Base-by-base conservation (phyloP, 208 protist species). In the Leptomonas pyrrhocoris region DNA sequence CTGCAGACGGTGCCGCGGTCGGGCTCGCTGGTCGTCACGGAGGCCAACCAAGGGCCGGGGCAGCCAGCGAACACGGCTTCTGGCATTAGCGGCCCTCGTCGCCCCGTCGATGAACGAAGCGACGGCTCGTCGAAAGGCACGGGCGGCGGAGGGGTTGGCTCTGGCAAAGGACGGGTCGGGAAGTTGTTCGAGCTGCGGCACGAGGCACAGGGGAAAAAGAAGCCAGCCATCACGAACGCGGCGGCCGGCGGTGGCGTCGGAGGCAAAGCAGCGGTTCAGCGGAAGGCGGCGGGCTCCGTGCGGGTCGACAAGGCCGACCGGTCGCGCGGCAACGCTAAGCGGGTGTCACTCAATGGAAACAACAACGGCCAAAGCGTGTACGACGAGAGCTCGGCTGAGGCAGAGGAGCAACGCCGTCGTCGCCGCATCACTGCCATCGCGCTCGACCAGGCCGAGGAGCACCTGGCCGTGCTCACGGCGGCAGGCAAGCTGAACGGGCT, bases 371-470 rank as follows among this genome's bases (percentile, higher is more conserved):
- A 36, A 34, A n/a, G 46, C 23, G 21, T 2, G 11, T n/a, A 49
- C 27, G 56, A 19, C 62, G 69, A 23, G 25, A 66, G 46, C 53
- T 64, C 40, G 8, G 21, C 21, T 21, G 23, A 57, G 25, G 43
- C 53, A 30, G 74, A 73, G 23, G 21, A 45, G 25, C 53, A 50
- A 34, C 43, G 50, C 18, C 46, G 54, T 19, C 34, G 68, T 51
- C 36, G 54, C 43, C 65, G 42, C 58, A 79, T 95, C 16, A 64
- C 80, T 7, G 73, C 69, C 57, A 34, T 95, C 49, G 82, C 86
- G 27, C 77, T 95, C 49, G 82, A 95, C 68, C 76, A 91, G 56
- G 60, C 74, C 13, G 90, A 93, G 68, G 80, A 90, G 63, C 83
- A 71, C 11, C 75, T 95, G 49, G 90, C 80, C 28, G 71, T 93